phyloP scores from a whole-genome alignment of 306 rosid species.

The Vigna mungo region DNA sequence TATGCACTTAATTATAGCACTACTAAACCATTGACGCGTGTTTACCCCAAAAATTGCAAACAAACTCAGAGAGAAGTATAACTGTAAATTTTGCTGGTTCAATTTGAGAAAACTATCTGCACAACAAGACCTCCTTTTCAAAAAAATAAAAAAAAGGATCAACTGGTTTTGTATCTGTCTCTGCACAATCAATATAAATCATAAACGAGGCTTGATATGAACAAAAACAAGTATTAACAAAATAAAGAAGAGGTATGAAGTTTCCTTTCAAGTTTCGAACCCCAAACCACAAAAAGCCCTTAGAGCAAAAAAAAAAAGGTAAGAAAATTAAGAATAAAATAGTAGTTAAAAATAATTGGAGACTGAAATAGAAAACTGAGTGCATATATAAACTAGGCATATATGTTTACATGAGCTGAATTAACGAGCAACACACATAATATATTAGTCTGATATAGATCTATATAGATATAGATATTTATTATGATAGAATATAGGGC shows the following conservation, averaged over 20 bases:
- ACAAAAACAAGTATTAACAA: neutral
- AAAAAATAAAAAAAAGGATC: neutral
- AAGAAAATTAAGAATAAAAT: neutral
- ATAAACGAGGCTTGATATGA: neutral
- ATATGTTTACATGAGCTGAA: neutral
- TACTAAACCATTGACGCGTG: neutral
- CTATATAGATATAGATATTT: neutral
- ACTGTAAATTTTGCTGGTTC: slow-evolving; percentile 4
- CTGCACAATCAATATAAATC: too few relatives aligned
- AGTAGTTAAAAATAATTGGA: neutral
- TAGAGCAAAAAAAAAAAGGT: neutral
- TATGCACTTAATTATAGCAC: neutral
- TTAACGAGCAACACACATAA: neutral
- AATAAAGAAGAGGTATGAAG: neutral
- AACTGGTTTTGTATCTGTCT: neutral
- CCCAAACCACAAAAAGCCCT: slow-evolving; percentile 22
- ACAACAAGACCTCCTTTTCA: neutral
- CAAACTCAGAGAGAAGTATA: neutral
- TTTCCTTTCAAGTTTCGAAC: neutral
- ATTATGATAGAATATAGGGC: neutral
- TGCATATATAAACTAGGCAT: neutral
- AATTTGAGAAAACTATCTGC: neutral
- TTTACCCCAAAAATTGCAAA: neutral
- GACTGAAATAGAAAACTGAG: neutral
- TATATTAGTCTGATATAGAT: neutral